Base-by-base conservation (phyloP, 2,329 filamentous ascomycete genomes). In the Penicillium sp. region DNA sequence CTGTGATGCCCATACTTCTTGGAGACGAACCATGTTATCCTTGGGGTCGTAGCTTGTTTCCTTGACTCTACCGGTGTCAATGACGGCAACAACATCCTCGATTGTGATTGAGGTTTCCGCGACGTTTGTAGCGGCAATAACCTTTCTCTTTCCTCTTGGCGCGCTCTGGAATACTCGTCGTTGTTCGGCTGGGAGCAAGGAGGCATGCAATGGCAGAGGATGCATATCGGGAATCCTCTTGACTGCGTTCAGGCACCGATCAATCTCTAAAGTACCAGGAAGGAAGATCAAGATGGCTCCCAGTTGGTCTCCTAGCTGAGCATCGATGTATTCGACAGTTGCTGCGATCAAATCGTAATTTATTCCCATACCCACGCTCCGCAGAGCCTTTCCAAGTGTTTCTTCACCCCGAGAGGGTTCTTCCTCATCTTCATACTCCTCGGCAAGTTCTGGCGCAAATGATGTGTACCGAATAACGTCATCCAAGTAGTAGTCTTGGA, bases 31-130 rank as follows among this genome's bases (percentile, higher is more conserved):
- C 87, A 97, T 96, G 70, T 96, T 96, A 71, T 89, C 96, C 60
- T 88, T 84, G 0, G 91, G 85, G 71, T 97, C 94, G 66, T 92
- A 97, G 70, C 90, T 93, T 0, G 92, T 99, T 74, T 99, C 93
- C 70, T 99, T 99, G 57, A 99, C 94, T 51, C 91, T 87, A 29
- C 94, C 94, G 11, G 89, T 94, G 72, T 99, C 94, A 61, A 99
- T 93, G 44, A 99, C 94, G 2, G 90, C 93, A 2, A 97, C 89
- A 51, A 99, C 90, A 69, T 99, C 94, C 69, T 97, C 92, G 58
- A 99, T 99, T 0, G 94, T 99, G 71, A 99, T 97, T 2, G 94
- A 97, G 0, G 94, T 99, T 73, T 99, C 94, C 2, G 94, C 94
- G 2, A 99, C 93, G 67, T 99, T 99, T 43, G 94, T 99, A 1